Evolutionary conservation across 441 rosid genomes (phyloP), one percentile per base, ranked within the genome.

Genomic region (Theobroma grandiflorum): DNA sequence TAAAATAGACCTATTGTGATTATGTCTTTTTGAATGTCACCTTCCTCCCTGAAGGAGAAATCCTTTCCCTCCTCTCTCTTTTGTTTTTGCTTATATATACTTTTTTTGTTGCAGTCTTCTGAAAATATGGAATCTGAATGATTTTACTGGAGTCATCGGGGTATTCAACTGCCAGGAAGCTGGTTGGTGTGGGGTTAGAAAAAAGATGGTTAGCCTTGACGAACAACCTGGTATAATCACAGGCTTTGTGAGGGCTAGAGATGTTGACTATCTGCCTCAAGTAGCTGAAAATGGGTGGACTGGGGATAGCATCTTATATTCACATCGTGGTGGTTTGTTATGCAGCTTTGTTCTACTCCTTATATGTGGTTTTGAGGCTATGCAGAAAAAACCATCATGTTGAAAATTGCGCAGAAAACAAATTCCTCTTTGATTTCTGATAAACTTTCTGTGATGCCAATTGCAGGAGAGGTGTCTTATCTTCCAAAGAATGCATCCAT

Each of bases 101-200:
- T 35, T 52, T 9, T 4, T 3, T 9, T 35, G 52, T 50, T 83
- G 81, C 89, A 90, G 97, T 81, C 90, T 92, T 18, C 79, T 92
- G 83, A 93, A 95, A 89, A 88, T 95, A 84, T 95, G 97, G 95
- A 89, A 90, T 80, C 73, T 88, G 86, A 90, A 92, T 43, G 88
- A 87, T 62, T 84, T 78, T 82, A 83, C 80, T 7, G 93, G 95
- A 18, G 89, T 92, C 33, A 26, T 92, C 8, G 94, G 93, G 2
- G 89, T 89, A 33, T 90, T 89, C 85, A 92, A 89, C 83, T 92
- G 92, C 84, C 94, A 90, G 47, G 92, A 93, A 83, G 94, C 91
- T 3, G 91, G 92, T 43, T 94, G 96, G 98, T 89, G 92, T 77
- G 88, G 70, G 73, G 82, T 84, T 3, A 87, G 86, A 76, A 94